A percentile compares a stretch with the other conserved stretches of the same genome.
These are phyloP conservation scores for Simmondsia chinensis DNA, from an alignment of 148 eudicot genomes.

Conservation along the genomic window DNA sequence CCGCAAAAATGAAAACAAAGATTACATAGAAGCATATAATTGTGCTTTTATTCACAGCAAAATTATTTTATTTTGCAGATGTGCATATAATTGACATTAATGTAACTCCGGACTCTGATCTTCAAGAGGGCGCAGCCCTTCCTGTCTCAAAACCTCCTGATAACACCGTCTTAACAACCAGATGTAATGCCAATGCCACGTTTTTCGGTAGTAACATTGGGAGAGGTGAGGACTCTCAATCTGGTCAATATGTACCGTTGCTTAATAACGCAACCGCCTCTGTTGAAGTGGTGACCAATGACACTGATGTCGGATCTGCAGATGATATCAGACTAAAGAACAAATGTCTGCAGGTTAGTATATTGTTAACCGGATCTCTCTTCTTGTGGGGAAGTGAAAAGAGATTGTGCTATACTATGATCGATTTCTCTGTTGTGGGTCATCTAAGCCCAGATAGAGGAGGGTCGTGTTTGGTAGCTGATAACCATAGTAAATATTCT, in stretches of 20 bases:
- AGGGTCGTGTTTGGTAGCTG: no score
- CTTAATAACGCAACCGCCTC: constrained; percentile 13
- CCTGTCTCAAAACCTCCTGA: constrained; percentile 12
- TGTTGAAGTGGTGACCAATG: constrained; percentile 3
- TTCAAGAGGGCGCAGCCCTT: constrained; percentile 15
- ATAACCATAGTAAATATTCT: no score
- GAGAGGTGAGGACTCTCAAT: constrained; percentile 10
- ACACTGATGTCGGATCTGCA: no score
- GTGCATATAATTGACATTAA: constrained; percentile 33
- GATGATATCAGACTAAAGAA: no score
- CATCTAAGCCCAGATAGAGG: no score
- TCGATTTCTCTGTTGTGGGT: background rate
- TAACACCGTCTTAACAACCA: constrained; percentile 7
- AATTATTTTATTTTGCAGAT: constrained; percentile 16
- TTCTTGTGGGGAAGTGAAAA: background rate
- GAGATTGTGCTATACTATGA: background rate
- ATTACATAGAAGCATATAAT: background rate
- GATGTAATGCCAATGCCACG: constrained; percentile 8
- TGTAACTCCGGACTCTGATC: constrained; percentile 25
- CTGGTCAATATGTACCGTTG: constrained; percentile 1
- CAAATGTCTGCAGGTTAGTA: constrained; percentile 29
- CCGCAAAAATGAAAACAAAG: background rate
- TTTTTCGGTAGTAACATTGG: constrained; percentile 19
- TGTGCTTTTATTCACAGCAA: background rate
- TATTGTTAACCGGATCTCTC: background rate